Evolutionary conservation across 2,329 filamentous ascomycete species (phyloP), one percentile per base, ranked within the genome.

Genomic region (Scedosporium boydii): DNA sequence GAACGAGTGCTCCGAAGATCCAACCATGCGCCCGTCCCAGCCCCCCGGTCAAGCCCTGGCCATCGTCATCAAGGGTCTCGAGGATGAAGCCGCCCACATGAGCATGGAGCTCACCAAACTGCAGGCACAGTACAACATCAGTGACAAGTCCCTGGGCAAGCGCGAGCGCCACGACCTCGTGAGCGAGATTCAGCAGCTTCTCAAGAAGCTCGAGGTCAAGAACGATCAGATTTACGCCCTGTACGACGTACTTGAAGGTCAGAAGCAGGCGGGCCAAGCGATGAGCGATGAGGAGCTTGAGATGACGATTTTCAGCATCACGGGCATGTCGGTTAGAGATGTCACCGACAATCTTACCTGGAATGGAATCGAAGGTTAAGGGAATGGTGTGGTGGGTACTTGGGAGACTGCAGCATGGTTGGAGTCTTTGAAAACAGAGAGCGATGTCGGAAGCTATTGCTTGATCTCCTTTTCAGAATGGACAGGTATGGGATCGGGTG

Each of bases 181-280:
- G 29, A 78, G 77, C 29, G 82, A 82, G 62, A 87, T 93, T 42
- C 80, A 86, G 64, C 77, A 77, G 23, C 70, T 91, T 21, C 76
- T 88, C 51, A 80, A 80, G 64, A 80, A 83, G 60, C 83, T 91
- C 26, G 88, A 92, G 69, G 80, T 82, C 69, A 91, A 93, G 74
- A 85, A 86, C 27, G 87, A 90, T 65, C 89, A 93, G 72, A 87
- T 96, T 51, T 96, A 96, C 74, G 83, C 85, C 51, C 78, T 96
- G 14, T 90, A 93, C 68, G 91, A 96, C 71, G 90, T 95, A 1
- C 79, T 95, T 0, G 90, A 93, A 73, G 90, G 88, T 5, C 89
- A 93, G 71, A 90, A 89, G 75, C 79, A 79, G 41, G 80, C 81
- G 2, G 85, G 85, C 0, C 82, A 85, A 69, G 79, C 82, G 66